These are phyloP conservation scores for Pseudogymnoascus sp. DNA, from an alignment of 2,329 filamentous ascomycete species.

Conservation along the genomic window DNA sequence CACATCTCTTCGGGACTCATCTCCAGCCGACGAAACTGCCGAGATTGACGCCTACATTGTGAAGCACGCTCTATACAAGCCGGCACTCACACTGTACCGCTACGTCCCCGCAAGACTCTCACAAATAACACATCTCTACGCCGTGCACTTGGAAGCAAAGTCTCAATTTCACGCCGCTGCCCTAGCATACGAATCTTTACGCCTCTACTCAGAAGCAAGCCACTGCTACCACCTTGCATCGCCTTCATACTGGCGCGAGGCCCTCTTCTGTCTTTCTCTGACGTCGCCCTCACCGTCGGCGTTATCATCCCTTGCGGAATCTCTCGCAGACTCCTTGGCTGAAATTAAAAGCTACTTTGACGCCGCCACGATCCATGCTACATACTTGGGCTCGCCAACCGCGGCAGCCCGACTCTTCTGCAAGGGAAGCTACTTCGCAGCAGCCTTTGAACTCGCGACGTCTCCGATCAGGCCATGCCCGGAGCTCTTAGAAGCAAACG, in stretches of 20 bases:
- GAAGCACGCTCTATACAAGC: constrained; percentile 71
- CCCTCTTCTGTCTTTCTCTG: constrained; percentile 68
- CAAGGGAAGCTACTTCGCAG: constrained; percentile 77
- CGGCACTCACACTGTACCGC: constrained; percentile 72
- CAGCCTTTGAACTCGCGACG: constrained; percentile 70
- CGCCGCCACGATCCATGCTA: constrained; percentile 70
- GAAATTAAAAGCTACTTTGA: constrained; percentile 78
- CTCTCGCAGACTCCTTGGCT: constrained; percentile 67
- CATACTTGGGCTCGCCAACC: constrained; percentile 68
- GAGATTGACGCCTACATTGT: constrained; percentile 70
- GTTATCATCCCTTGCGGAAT: constrained; percentile 58
- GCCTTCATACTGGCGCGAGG: constrained; percentile 75
- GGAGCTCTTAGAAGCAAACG: constrained; percentile 39
- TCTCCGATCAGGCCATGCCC: constrained; percentile 46
- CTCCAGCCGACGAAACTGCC: constrained; percentile 51
- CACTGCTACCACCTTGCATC: constrained; percentile 77
- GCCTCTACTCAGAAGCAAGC: constrained; percentile 64
- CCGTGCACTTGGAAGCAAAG: constrained; percentile 62
- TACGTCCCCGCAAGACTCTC: constrained; percentile 63
- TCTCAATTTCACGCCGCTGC: constrained; percentile 82
- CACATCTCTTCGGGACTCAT: constrained; percentile 60
- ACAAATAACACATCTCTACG: constrained; percentile 69
- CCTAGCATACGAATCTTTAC: constrained; percentile 80
- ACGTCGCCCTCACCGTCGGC: constrained; percentile 49
- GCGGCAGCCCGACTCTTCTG: constrained; percentile 70